Conservation (phyloP, 441 rosid species). For the Erodium texanum region DNA sequence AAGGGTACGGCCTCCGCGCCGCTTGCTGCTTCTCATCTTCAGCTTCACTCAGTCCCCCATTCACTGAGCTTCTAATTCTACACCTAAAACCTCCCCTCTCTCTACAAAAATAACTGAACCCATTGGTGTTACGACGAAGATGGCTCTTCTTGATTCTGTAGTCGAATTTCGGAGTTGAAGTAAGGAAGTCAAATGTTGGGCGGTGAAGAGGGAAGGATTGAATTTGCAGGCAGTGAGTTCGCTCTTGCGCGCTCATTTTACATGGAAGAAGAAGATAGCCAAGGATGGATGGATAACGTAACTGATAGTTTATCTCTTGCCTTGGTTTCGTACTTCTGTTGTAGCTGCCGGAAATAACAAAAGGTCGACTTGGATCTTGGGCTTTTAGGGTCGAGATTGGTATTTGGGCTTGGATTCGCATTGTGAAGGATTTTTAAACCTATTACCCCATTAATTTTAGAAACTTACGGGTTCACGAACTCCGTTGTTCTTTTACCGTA, state of each 20-base stretch:
- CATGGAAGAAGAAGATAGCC: constrained; percentile 11
- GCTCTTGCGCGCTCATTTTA: constrained; percentile 27
- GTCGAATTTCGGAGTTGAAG: constrained; percentile 18
- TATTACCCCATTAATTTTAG: no score
- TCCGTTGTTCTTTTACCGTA: no score
- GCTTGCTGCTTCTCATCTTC: constrained; percentile 21
- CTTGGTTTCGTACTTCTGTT: neutral
- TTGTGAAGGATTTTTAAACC: no score
- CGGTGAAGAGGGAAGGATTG: constrained; percentile 25
- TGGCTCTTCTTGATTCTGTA: constrained; percentile 13
- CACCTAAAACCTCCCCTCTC: constrained; percentile 1
- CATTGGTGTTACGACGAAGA: constrained; percentile 15
- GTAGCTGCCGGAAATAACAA: neutral
- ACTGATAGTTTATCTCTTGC: neutral
- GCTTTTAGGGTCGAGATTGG: neutral
- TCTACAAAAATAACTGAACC: neutral
- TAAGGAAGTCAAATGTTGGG: constrained; percentile 8
- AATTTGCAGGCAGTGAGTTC: constrained; percentile 15
- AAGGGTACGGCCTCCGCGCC: constrained; percentile 64
- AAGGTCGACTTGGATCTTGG: neutral
- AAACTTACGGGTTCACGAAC: no score
- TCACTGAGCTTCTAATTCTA: constrained; percentile 26
- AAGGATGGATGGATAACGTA: constrained; percentile 12
- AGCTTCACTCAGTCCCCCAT: constrained; percentile 12
- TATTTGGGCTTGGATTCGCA: neutral